phyloP scores from a whole-genome alignment of 1,139 yeast species.

The Scheffersomyces illinoinensis region DNA sequence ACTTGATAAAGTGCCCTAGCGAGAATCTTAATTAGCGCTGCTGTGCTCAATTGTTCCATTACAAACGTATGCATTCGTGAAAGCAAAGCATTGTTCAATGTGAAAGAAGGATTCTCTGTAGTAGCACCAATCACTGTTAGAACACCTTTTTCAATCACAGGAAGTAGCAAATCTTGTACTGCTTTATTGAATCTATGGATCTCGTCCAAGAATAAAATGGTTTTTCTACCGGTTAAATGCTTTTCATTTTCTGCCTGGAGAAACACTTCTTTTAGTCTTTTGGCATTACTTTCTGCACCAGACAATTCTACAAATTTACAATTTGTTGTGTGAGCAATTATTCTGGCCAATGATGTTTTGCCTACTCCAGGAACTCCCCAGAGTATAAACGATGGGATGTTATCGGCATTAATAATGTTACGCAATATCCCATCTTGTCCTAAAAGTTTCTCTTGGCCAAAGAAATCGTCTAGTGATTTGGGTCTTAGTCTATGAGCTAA shows the following conservation, averaged over 20 bases:
- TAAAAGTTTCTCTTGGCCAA: constrained; percentile 83
- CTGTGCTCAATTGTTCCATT: constrained; percentile 59
- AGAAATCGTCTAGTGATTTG: constrained; percentile 65
- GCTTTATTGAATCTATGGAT: constrained; percentile 88
- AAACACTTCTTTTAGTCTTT: constrained; percentile 71
- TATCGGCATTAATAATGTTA: constrained; percentile 61
- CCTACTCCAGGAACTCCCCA: constrained; percentile 99
- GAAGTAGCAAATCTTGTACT: constrained; percentile 84
- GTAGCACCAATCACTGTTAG: constrained; percentile 87
- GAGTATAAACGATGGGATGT: constrained; percentile 78
- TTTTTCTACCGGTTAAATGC: constrained; percentile 63
- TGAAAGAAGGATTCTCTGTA: constrained; percentile 95
- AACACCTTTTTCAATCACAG: constrained; percentile 68
- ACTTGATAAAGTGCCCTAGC: constrained; percentile 61
- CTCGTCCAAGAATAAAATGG: constrained; percentile 87
- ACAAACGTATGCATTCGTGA: constrained; percentile 89
- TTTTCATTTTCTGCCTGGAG: constrained; percentile 71
- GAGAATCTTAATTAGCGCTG: constrained; percentile 60
- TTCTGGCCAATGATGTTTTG: constrained; percentile 74
- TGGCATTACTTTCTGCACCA: constrained; percentile 77
- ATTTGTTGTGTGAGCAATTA: constrained; percentile 55
- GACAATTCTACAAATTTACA: constrained; percentile 75
- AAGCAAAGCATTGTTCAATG: constrained; percentile 79
- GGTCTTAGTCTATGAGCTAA: constrained; percentile 89
- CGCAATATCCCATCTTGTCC: constrained; percentile 73